Base-by-base conservation (phyloP, 2,329 filamentous ascomycete genomes). In the Pseudopyricularia cyperi region DNA sequence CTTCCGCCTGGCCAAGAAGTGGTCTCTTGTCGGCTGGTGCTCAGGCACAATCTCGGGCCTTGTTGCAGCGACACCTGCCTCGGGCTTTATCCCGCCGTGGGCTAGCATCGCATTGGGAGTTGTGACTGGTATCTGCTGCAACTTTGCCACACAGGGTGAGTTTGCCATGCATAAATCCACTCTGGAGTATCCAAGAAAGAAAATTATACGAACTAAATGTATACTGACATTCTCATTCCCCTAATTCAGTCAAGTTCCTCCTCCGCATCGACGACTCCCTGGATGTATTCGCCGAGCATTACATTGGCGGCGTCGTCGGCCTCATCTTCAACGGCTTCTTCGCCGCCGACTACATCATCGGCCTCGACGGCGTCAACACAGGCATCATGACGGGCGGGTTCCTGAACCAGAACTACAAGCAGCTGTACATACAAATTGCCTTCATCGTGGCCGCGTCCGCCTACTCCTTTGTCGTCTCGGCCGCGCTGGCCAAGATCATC, bases 1-100 rank as follows among this genome's bases (percentile, higher is more conserved):
- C 79, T 97, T 84, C 80, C 85, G 93, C 55, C 81, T 97, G 54
- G 89, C 89, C 54, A 83, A 83, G 69, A 96, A 96, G 75, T 95
- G 90, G 89, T 95, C 77, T 42, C 83, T 85, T 69, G 82, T 85
- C 56, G 82, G 82, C 59, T 85, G 82, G 79, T 86, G 82, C 66
- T 85, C 82, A 12, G 82, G 82, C 53, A 79, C 78, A 58, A 86
- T 86, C 58, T 85, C 80, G 26, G 82, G 82, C 52, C 80, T 85
- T 47, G 82, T 86, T 49, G 80, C 82, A 54, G 82, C 82, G 49
- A 85, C 82, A 30, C 82, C 82, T 15, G 81, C 82, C 26, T 83
- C 81, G 42, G 82, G 82, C 59, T 83, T 82, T 64, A 76, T 86
- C 57, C 74, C 80, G 53, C 80, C 80, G 9, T 85, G 82, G 78